These are phyloP conservation scores for Phytophthora ohioensis DNA, from an alignment of 352 stramenopile genomes.

Conservation along the genomic window DNA sequence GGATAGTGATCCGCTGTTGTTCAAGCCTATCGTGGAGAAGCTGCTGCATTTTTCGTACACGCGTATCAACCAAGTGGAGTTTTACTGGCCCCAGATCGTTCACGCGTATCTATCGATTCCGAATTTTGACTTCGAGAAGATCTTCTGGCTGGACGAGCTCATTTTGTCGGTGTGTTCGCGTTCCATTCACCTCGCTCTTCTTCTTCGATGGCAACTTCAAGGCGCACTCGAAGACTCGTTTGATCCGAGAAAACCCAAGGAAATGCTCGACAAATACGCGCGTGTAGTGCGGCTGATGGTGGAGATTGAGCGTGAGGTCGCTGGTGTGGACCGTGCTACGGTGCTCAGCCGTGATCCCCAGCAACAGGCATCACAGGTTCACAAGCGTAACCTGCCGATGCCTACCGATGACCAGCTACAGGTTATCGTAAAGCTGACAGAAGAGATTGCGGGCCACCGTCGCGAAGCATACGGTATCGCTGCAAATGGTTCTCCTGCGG, in stretches of 20 bases:
- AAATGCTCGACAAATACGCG: conserved; percentile 90
- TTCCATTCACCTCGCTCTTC: conserved; percentile 85
- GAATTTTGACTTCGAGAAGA: conserved; percentile 92
- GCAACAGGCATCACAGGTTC: conserved; percentile 37
- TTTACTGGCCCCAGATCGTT: conserved; percentile 93
- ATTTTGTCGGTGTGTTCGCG: conserved; percentile 90
- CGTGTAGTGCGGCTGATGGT: conserved; percentile 87
- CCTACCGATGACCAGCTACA: conserved; percentile 87
- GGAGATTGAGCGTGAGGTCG: conserved; percentile 87
- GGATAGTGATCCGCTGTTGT: conserved; percentile 86
- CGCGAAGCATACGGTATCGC: conserved; percentile 50
- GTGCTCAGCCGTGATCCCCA: conserved; percentile 66
- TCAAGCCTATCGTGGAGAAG: conserved; percentile 89
- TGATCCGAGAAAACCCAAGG: conserved; percentile 75
- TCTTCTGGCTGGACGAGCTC: conserved; percentile 91
- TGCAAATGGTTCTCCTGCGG: conserved; percentile 29
- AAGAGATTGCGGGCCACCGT: conserved; percentile 80
- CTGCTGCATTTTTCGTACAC: conserved; percentile 89
- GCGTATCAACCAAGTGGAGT: conserved; percentile 92
- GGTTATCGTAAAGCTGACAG: conserved; percentile 80
- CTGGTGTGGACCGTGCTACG: conserved; percentile 68
- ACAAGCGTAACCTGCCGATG: conserved; percentile 77
- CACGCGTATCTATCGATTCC: conserved; percentile 89
- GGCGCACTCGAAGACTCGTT: conserved; percentile 87
- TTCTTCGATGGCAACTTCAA: conserved; percentile 90